Conservation (phyloP, 345 rosid genomes). For the Kernera saxatilis region DNA sequence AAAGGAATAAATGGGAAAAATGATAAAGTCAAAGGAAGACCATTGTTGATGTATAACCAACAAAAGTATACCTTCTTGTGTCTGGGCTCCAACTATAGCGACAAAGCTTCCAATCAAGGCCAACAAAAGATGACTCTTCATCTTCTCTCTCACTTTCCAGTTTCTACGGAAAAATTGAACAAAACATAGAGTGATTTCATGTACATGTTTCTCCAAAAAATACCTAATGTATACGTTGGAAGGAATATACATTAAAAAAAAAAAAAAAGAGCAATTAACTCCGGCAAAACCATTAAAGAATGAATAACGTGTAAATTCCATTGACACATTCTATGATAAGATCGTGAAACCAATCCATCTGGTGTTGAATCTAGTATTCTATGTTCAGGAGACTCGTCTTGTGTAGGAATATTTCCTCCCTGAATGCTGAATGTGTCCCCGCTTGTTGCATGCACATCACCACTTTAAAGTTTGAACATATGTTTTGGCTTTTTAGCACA, state of each 20-base stretch:
- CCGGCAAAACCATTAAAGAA: not conserved
- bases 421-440: too few species aligned
- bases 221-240: not conserved
- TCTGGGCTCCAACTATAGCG: conserved; percentile 4
- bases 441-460: too few species aligned
- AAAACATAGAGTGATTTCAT: not conserved
- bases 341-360: not conserved
- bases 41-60: not conserved
- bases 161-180: not conserved
- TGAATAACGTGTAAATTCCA: not conserved
- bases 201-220: too few species aligned
- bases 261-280: not conserved
- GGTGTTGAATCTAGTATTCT: not conserved
- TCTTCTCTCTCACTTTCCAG: not conserved
- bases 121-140: conserved; percentile 7
- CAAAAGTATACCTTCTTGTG: conserved; percentile 25
- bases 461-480: too few species aligned
- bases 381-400: not conserved
- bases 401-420: too few species aligned
- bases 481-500: too few species aligned
- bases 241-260: not conserved
- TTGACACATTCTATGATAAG: not conserved
- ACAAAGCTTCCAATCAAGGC: conserved; percentile 4
- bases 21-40: not conserved
- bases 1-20: not conserved